Conservation (phyloP, 2,329 filamentous ascomycete species). For the Parastagonospora nodorum region DNA sequence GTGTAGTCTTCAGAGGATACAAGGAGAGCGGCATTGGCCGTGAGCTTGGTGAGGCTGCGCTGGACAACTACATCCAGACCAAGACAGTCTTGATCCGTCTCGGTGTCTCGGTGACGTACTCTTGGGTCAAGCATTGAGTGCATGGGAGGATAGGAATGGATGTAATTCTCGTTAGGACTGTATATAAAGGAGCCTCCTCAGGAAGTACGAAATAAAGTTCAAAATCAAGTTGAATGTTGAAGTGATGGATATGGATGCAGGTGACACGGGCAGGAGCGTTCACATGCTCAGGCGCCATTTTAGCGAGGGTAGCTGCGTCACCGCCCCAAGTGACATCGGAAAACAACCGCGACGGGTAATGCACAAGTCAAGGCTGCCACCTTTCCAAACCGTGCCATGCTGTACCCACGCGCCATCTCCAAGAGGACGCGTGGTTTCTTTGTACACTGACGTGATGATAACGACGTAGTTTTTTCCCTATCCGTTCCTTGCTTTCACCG, state of each 20-base stretch:
- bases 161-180: conserved; percentile 5
- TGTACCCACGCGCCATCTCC: conserved; percentile 9
- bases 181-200: conserved; percentile 13
- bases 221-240: conserved; percentile 6
- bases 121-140: conserved; percentile 47
- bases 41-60: conserved; percentile 56
- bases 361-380: conserved; percentile 22
- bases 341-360: conserved; percentile 17
- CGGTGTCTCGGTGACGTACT: conserved; percentile 56
- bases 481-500: conserved; percentile 8
- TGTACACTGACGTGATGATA: conserved; percentile 20
- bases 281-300: conserved; percentile 27
- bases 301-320: conserved; percentile 36
- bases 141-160: too few relatives aligned
- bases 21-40: conserved; percentile 57
- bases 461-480: not conserved
- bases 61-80: conserved; percentile 53
- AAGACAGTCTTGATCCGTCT: conserved; percentile 55
- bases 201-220: conserved; percentile 13
- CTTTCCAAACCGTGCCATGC: conserved; percentile 7
- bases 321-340: conserved; percentile 24
- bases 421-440: conserved; percentile 3
- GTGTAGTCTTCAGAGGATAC: conserved; percentile 58
- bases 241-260: not conserved
- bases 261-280: conserved; percentile 42